phyloP scores from a whole-genome alignment of 768 basidiomycete species.

The Porphyrellus cyaneotinctus region DNA sequence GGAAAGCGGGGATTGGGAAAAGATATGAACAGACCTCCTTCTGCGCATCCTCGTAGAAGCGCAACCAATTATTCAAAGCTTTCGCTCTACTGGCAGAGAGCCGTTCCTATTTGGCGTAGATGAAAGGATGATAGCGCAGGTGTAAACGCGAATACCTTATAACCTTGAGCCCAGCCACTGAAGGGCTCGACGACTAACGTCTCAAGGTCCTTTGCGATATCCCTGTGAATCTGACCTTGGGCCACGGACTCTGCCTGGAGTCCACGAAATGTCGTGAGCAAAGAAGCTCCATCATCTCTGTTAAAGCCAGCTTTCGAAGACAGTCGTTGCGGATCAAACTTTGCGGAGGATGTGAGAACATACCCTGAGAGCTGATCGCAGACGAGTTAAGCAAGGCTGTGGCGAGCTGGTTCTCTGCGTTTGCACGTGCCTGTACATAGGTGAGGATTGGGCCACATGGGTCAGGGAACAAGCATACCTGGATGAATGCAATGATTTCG shows the following conservation, averaged over 20 bases:
- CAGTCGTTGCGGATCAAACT: conserved; percentile 5
- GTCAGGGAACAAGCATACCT: conserved; percentile 46
- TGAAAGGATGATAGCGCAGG: conserved; percentile 11
- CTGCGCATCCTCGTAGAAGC: conserved; percentile 65
- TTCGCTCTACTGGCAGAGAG: conserved; percentile 54
- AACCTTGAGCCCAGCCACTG: conserved; percentile 68
- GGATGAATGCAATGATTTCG: conserved; percentile 78
- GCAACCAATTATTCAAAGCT: conserved; percentile 63
- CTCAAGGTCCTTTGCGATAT: conserved; percentile 70
- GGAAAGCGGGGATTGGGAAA: background rate
- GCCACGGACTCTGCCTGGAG: conserved; percentile 66
- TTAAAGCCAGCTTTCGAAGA: conserved; percentile 58
- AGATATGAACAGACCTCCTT: conserved; percentile 46
- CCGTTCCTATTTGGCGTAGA: conserved; percentile 46
- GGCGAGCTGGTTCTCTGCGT: conserved; percentile 65
- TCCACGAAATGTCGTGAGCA: conserved; percentile 75
- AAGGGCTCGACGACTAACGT: conserved; percentile 79
- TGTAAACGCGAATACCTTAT: conserved; percentile 47
- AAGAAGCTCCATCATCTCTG: conserved; percentile 81
- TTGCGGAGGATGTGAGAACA: conserved; percentile 7
- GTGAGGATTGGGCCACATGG: conserved; percentile 5
- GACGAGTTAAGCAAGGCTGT: conserved; percentile 50
- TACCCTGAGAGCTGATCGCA: conserved; percentile 49
- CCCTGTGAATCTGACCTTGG: conserved; percentile 73
- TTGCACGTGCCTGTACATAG: conserved; percentile 60